Conservation (phyloP, 148 eudicot species). For the Tetragonia tetragonoides region DNA sequence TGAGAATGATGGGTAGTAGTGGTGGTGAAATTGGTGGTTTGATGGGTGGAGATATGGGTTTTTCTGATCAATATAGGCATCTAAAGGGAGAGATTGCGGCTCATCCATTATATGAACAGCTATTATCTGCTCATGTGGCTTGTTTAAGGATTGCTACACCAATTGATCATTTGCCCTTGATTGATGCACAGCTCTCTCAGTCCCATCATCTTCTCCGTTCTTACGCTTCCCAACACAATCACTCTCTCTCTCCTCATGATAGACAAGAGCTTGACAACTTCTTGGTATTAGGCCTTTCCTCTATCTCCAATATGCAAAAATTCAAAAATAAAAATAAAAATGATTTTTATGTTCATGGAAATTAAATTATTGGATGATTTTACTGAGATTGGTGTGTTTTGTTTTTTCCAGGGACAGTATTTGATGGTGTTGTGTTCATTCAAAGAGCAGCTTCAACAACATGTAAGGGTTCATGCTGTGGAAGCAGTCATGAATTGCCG, state of each 20-base stretch:
- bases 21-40: slow-evolving; percentile 43
- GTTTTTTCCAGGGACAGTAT: slow-evolving; percentile 57
- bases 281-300: slow-evolving; percentile 43
- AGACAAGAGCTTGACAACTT: slow-evolving; percentile 90
- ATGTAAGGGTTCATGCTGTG: slow-evolving; percentile 94
- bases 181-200: slow-evolving; percentile 76
- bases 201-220: slow-evolving; percentile 65
- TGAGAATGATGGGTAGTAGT: slow-evolving; percentile 55
- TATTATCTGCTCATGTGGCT: slow-evolving; percentile 74
- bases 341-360: background rate
- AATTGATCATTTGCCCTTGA: slow-evolving; percentile 77
- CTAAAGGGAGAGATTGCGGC: slow-evolving; percentile 68
- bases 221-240: slow-evolving; percentile 51
- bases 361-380: background rate
- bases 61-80: slow-evolving; percentile 31
- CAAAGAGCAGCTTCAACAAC: slow-evolving; percentile 94
- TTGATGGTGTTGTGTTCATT: slow-evolving; percentile 77
- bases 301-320: no score
- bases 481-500: slow-evolving; percentile 99
- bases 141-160: slow-evolving; percentile 93
- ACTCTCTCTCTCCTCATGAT: slow-evolving; percentile 61
- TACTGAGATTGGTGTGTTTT: background rate
- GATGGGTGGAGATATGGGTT: slow-evolving; percentile 24
- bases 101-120: slow-evolving; percentile 84
- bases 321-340: no score